Conservation (phyloP, 805 yeast genomes). For the Ogataea degrootiae region DNA sequence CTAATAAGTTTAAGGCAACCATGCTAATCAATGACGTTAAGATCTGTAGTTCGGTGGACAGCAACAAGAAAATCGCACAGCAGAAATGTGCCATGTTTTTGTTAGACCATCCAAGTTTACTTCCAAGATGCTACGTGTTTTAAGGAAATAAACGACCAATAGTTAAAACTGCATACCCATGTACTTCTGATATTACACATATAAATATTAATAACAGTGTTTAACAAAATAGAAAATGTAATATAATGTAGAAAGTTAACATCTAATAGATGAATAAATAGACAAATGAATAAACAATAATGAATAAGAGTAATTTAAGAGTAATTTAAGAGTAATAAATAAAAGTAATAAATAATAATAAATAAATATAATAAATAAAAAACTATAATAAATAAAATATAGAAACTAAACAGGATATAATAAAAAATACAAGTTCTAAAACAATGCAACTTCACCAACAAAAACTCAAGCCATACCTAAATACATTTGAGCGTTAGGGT, state of each 20-base stretch:
- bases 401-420: not conserved
- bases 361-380: not conserved
- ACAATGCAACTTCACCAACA: not conserved
- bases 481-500: constrained; percentile 36
- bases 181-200: too few relatives aligned
- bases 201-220: too few relatives aligned
- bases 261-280: too few relatives aligned
- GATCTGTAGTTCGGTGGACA: constrained; percentile 31
- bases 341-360: not conserved
- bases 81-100: constrained; percentile 36
- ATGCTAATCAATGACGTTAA: constrained; percentile 29
- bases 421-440: not conserved
- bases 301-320: too few relatives aligned
- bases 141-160: not conserved
- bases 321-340: too few relatives aligned
- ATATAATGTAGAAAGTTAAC: too few relatives aligned
- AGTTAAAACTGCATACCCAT: too few relatives aligned
- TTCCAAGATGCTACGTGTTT: constrained; percentile 15
- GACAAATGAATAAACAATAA: too few relatives aligned
- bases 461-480: constrained; percentile 26
- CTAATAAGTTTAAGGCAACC: constrained; percentile 20
- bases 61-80: constrained; percentile 34
- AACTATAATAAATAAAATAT: not conserved
- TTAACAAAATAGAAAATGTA: too few relatives aligned
- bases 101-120: constrained; percentile 18